Percentiles rank a stretch among this genome's conserved stretches.
Evolutionary conservation across 2,329 filamentous ascomycete genomes (phyloP).

Genomic region (Apiospora saccharicola): DNA sequence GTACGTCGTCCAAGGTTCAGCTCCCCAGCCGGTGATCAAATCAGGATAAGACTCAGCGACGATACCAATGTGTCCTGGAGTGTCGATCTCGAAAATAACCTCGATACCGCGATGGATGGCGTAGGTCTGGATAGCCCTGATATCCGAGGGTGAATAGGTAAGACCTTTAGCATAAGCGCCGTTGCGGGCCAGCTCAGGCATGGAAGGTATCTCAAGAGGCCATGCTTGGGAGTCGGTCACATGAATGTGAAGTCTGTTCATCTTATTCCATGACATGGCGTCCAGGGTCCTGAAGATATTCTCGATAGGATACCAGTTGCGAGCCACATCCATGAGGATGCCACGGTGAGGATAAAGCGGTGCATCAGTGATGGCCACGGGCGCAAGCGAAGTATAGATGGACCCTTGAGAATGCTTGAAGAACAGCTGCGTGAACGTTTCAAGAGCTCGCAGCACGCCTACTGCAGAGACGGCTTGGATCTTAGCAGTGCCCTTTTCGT

Average conservation of each 20-base stretch:
- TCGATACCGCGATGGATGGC: slow-evolving; percentile 73
- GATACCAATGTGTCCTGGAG: slow-evolving; percentile 79
- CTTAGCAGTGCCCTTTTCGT: slow-evolving; percentile 62
- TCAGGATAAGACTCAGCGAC: slow-evolving; percentile 74
- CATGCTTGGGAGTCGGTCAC: slow-evolving; percentile 85
- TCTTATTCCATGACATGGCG: slow-evolving; percentile 78
- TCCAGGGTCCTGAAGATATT: slow-evolving; percentile 81
- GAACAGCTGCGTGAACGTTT: slow-evolving; percentile 82
- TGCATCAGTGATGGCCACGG: slow-evolving; percentile 74
- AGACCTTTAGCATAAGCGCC: slow-evolving; percentile 75
- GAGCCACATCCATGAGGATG: slow-evolving; percentile 78
- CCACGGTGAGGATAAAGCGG: slow-evolving; percentile 82
- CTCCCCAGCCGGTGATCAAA: slow-evolving; percentile 70
- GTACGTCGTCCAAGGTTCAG: slow-evolving; percentile 64
- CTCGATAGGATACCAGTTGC: slow-evolving; percentile 72
- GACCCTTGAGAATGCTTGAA: slow-evolving; percentile 69
- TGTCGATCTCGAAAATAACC: slow-evolving; percentile 79
- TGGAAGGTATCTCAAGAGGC: slow-evolving; percentile 79
- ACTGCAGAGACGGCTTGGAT: slow-evolving; percentile 72
- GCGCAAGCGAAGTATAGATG: slow-evolving; percentile 75
- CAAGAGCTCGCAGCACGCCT: slow-evolving; percentile 76
- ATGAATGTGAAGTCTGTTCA: slow-evolving; percentile 84
- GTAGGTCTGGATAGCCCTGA: slow-evolving; percentile 74
- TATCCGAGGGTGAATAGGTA: slow-evolving; percentile 71
- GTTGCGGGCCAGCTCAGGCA: slow-evolving; percentile 75